These are phyloP conservation scores for Pythium vanterpoolii DNA, from an alignment of 352 stramenopile genomes.

Conservation along the genomic window DNA sequence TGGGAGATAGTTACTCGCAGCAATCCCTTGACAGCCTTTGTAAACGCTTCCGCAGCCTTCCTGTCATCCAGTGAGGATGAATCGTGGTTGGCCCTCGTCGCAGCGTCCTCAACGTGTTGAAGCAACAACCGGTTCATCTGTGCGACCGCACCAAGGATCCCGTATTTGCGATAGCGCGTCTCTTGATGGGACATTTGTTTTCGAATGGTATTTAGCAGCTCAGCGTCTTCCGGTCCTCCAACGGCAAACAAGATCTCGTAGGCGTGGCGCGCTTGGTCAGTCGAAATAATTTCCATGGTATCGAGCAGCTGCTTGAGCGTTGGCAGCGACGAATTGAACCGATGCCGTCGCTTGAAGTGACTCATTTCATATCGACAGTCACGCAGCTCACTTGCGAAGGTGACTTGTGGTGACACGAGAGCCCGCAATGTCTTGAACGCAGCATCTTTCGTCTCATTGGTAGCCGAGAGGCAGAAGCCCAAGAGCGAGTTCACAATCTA, in stretches of 20 bases:
- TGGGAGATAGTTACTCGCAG: constrained; percentile 29
- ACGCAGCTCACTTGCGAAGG: constrained; percentile 21
- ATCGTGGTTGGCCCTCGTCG: background rate
- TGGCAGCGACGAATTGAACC: constrained; percentile 36
- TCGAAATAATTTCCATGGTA: constrained; percentile 35
- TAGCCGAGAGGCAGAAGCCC: constrained; percentile 31
- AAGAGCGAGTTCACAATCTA: constrained; percentile 42
- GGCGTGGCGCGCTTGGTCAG: constrained; percentile 38
- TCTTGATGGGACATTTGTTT: constrained; percentile 63
- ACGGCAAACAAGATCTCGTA: constrained; percentile 56
- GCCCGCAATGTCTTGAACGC: constrained; percentile 36
- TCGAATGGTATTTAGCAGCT: constrained; percentile 46
- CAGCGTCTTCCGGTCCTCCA: constrained; percentile 39
- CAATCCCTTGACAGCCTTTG: constrained; percentile 28
- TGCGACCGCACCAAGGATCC: constrained; percentile 45
- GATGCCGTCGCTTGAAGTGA: constrained; percentile 23
- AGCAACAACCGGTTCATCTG: constrained; percentile 31
- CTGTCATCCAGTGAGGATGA: background rate
- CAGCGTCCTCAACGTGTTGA: constrained; percentile 24
- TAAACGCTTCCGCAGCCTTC: constrained; percentile 20
- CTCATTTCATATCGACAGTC: constrained; percentile 18
- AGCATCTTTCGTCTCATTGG: constrained; percentile 24
- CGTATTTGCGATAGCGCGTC: constrained; percentile 39
- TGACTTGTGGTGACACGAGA: constrained; percentile 28
- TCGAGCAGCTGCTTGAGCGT: constrained; percentile 58